Evolutionary conservation across 2,329 filamentous ascomycete genomes (phyloP).

Genomic region (Capronia americana): DNA sequence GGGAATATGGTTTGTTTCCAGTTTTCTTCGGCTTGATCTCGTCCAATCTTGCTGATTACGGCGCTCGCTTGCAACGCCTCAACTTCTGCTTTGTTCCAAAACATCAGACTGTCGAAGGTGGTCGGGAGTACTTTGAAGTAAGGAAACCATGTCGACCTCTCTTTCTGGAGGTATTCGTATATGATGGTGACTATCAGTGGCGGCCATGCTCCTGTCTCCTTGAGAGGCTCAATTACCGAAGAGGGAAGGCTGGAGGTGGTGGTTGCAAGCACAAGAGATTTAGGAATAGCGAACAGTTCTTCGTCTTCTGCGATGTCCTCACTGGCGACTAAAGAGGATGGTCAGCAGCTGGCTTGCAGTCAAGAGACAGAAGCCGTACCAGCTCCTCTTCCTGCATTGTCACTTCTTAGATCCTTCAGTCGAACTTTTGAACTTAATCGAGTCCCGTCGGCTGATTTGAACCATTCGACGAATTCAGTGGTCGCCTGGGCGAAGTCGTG

Average conservation of each 20-base stretch:
- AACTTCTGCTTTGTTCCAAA: slow-evolving; percentile 77
- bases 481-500: slow-evolving; percentile 55
- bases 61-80: slow-evolving; percentile 76
- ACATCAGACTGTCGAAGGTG: slow-evolving; percentile 85
- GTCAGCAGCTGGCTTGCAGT: slow-evolving; percentile 19
- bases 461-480: slow-evolving; percentile 64
- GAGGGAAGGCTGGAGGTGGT: slow-evolving; percentile 72
- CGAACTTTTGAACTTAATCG: slow-evolving; percentile 64
- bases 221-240: slow-evolving; percentile 63
- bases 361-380: slow-evolving; percentile 53
- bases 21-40: slow-evolving; percentile 70
- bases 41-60: slow-evolving; percentile 78
- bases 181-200: slow-evolving; percentile 79
- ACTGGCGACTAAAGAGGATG: slow-evolving; percentile 60
- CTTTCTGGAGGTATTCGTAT: slow-evolving; percentile 70
- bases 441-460: slow-evolving; percentile 58
- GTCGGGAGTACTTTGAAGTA: slow-evolving; percentile 78
- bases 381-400: slow-evolving; percentile 66
- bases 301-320: slow-evolving; percentile 75
- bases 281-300: slow-evolving; percentile 79
- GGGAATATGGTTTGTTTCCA: slow-evolving; percentile 67
- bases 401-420: slow-evolving; percentile 63
- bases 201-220: slow-evolving; percentile 57
- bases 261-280: slow-evolving; percentile 71
- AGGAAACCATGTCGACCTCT: slow-evolving; percentile 72